Conservation (phyloP, 306 rosid species). For the Morella rubra region DNA sequence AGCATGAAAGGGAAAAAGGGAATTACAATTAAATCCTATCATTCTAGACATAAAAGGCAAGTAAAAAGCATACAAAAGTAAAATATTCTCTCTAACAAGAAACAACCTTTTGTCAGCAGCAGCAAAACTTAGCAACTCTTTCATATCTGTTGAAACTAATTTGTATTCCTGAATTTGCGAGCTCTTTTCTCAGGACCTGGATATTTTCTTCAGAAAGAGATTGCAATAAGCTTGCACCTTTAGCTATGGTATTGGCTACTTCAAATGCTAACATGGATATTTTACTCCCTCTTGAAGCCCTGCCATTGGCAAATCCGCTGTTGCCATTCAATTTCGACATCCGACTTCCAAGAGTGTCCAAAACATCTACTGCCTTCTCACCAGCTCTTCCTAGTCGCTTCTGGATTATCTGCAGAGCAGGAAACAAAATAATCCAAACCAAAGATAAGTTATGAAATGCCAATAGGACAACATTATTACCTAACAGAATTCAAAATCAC, state of each 20-base stretch:
- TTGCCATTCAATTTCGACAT: slow-evolving; percentile 56
- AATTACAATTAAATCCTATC: slow-evolving; percentile 4
- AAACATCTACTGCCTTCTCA: slow-evolving; percentile 72
- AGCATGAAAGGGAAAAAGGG: neutral
- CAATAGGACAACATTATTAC: slow-evolving; percentile 14
- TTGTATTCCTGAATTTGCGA: slow-evolving; percentile 64
- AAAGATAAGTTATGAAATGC: neutral
- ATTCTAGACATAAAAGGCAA: slow-evolving; percentile 3
- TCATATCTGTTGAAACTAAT: slow-evolving; percentile 67
- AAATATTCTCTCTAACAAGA: slow-evolving; percentile 20
- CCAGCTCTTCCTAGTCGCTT: slow-evolving; percentile 66
- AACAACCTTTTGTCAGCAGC: slow-evolving; percentile 87
- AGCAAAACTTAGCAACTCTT: slow-evolving; percentile 71
- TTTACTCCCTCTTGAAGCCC: slow-evolving; percentile 52
- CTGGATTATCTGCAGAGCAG: slow-evolving; percentile 42
- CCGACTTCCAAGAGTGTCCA: slow-evolving; percentile 77
- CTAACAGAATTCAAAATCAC: neutral
- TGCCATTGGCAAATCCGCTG: slow-evolving; percentile 52
- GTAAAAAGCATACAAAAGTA: slow-evolving; percentile 23
- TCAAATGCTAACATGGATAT: slow-evolving; percentile 89
- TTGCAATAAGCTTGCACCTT: slow-evolving; percentile 62
- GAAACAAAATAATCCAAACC: slow-evolving; percentile 23
- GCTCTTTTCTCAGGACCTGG: slow-evolving; percentile 62
- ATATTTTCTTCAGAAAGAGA: slow-evolving; percentile 79
- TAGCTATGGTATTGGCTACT: slow-evolving; percentile 88